These are phyloP conservation scores for Aristolochia fimbriata DNA, from an alignment of 164 flowering plant species.

Conservation along the genomic window DNA sequence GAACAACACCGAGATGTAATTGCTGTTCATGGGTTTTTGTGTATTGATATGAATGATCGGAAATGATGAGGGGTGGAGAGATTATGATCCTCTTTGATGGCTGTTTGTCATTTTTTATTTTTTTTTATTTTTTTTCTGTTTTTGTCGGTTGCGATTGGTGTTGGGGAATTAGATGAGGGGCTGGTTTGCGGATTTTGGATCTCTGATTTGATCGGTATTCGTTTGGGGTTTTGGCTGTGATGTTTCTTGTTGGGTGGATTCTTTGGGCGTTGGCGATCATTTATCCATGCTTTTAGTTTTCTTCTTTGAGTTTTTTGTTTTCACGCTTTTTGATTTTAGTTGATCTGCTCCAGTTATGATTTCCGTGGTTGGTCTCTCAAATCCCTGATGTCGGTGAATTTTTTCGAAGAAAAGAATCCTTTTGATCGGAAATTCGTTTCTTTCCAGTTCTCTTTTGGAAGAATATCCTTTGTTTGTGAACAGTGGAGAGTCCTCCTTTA, in stretches of 20 bases:
- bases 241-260: neutral
- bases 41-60: neutral
- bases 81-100: neutral
- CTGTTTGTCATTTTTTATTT: neutral
- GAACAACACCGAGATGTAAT: constrained; percentile 8
- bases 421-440: constrained; percentile 5
- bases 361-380: neutral
- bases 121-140: no score
- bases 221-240: neutral
- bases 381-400: neutral
- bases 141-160: neutral
- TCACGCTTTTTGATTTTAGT: neutral
- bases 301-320: neutral
- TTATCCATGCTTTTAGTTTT: neutral
- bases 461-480: constrained; percentile 9
- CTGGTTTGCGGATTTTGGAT: neutral
- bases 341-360: neutral
- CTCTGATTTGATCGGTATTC: neutral
- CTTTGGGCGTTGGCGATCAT: constrained; percentile 1
- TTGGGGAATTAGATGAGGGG: no score
- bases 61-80: neutral
- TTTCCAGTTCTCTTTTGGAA: constrained; percentile 5
- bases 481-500: neutral
- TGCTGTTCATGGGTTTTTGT: neutral
- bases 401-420: constrained; percentile 6